Evolutionary conservation across 257 asterid species (phyloP).

Genomic region (Primulina tabacum): DNA sequence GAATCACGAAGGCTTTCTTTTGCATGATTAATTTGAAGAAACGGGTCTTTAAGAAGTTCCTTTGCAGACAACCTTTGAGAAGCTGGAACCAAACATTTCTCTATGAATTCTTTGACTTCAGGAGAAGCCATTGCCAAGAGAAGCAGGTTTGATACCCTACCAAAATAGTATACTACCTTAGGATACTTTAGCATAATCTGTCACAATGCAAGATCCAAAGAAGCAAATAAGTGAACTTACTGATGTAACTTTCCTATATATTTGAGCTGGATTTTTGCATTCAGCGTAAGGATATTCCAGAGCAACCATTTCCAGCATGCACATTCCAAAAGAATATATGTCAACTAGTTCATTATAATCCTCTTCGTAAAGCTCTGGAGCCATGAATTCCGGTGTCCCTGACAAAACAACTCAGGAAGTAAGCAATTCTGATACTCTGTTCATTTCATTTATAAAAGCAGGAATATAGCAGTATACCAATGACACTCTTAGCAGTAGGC

Average conservation of each 20-base stretch:
- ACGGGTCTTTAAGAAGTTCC: slow-evolving; percentile 70
- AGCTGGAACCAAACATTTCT: slow-evolving; percentile 65
- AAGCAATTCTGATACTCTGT: not conserved
- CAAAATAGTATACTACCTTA: slow-evolving; percentile 5
- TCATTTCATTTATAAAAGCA: not conserved
- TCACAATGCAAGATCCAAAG: not conserved
- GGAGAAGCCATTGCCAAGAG: slow-evolving; percentile 45
- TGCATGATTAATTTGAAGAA: slow-evolving; percentile 42
- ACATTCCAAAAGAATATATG: slow-evolving; percentile 77
- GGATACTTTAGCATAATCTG: not conserved
- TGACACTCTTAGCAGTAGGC: slow-evolving; percentile 71
- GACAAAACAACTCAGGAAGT: slow-evolving; percentile 11
- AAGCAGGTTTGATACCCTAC: slow-evolving; percentile 73
- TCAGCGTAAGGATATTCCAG: slow-evolving; percentile 73
- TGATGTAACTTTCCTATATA: slow-evolving; percentile 57
- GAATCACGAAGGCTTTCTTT: slow-evolving; percentile 31
- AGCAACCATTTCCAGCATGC: slow-evolving; percentile 74
- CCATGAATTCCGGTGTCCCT: slow-evolving; percentile 69
- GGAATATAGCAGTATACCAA: slow-evolving; percentile 39
- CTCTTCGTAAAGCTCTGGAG: slow-evolving; percentile 85
- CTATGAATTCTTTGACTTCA: slow-evolving; percentile 58
- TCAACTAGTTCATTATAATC: slow-evolving; percentile 75
- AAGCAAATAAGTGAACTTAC: slow-evolving; percentile 36
- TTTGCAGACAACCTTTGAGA: slow-evolving; percentile 59
- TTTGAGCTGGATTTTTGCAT: slow-evolving; percentile 79